Conservation (phyloP, 1,284 basidiomycete species). For the Ceratobasidium papillatum region DNA sequence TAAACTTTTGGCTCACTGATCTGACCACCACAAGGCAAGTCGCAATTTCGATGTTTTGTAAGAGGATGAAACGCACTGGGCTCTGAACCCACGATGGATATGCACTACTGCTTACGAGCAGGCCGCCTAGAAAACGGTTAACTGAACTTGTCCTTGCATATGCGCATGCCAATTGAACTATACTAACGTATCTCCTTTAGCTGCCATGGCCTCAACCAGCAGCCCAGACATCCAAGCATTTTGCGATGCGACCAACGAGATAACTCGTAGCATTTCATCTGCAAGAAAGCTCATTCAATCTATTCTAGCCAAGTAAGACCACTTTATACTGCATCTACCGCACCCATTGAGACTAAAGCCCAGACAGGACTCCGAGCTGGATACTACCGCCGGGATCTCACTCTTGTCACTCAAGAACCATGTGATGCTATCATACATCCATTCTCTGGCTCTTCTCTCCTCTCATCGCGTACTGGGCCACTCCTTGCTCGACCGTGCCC, state of each 20-base stretch:
- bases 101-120: constrained; percentile 71
- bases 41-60: constrained; percentile 1
- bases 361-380: constrained; percentile 56
- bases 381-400: constrained; percentile 85
- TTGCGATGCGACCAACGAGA: constrained; percentile 63
- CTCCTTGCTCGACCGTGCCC: constrained; percentile 62
- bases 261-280: constrained; percentile 68
- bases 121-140: constrained; percentile 90
- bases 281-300: constrained; percentile 65
- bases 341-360: constrained; percentile 37
- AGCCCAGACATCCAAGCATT: constrained; percentile 47
- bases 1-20: constrained; percentile 33
- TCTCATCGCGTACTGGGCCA: constrained; percentile 73
- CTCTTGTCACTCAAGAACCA: constrained; percentile 90
- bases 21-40: constrained; percentile 31
- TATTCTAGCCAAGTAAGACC: constrained; percentile 63
- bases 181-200: constrained; percentile 9
- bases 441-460: constrained; percentile 81
- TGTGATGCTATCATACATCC: constrained; percentile 85
- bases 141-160: constrained; percentile 61
- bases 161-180: not conserved
- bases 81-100: constrained; percentile 75
- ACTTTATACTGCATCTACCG: not conserved
- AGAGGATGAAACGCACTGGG: constrained; percentile 88
- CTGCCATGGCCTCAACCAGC: constrained; percentile 42